Evolutionary conservation across 2,329 filamentous ascomycete genomes (phyloP), one percentile per base, ranked within the genome.

Genomic region (Penicillium sp.): DNA sequence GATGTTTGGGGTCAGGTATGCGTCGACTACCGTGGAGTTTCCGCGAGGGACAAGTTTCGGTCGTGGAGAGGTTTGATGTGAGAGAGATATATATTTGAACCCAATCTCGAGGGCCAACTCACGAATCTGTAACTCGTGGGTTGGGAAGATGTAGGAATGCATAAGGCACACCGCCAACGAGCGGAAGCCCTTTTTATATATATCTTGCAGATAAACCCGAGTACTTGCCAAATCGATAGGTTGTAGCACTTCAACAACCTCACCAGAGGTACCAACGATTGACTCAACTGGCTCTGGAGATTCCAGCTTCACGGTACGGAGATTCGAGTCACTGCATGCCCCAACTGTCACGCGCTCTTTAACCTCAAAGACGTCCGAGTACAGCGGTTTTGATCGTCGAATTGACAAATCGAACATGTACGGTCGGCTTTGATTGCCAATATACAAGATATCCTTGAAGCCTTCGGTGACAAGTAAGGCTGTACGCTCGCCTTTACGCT

Each of bases 351-450:
- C 89, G 33, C 65, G 58, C 53, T 69, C 66, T 21, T 68, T 56
- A 2, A 69, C 60, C 33, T 69, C 67, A 6, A 66, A 47, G 6
- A 68, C 66, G 19, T 65, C 64, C 29, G 64, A 60, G 25, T 69
- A 68, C 10, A 70, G 39, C 23, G 61, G 50, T 15, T 93, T 90
- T 0, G 91, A 90, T 72, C 92, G 92, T 62, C 82, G 81, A 63
- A 96, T 93, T 23, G 89, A 89, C 48, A 96, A 79, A 70, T 94
- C 91, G 67, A 96, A 96, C 61, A 96, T 93, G 70, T 88, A 87
- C 19, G 91, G 91, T 50, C 91, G 81, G 29, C 87, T 89, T 77
- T 96, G 91, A 73, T 94, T 94, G 8, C 91, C 91, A 69, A 96
- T 96, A 39, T 86, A 83, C 25, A 96, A 78, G 62, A 90, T 92